These are phyloP conservation scores for Syncephalis fuscata DNA, from an alignment of 371 early-diverging fungal species.

Conservation along the genomic window DNA sequence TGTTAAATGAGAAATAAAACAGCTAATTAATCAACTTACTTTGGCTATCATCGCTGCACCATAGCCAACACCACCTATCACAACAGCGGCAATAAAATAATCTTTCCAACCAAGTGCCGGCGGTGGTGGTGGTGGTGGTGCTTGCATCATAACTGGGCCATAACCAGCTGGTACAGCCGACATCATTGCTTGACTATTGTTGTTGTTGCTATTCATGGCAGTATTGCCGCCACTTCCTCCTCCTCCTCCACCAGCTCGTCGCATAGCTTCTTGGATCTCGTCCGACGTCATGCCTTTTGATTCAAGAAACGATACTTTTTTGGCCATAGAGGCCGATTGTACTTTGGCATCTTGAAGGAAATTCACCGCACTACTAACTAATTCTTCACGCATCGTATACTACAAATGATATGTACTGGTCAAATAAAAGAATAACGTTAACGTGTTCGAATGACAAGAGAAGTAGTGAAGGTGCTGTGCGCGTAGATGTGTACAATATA, in stretches of 20 bases:
- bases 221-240: constrained; percentile 4
- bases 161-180: constrained; percentile 12
- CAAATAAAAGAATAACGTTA: too few species aligned
- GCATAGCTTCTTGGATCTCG: constrained; percentile 87
- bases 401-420: too few species aligned
- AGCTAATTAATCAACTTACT: constrained; percentile 20
- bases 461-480: too few species aligned
- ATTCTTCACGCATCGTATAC: constrained; percentile 35
- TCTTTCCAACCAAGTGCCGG: constrained; percentile 81
- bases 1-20: constrained; percentile 3
- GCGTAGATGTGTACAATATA: too few species aligned
- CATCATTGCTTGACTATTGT: constrained; percentile 8
- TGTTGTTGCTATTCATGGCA: constrained; percentile 13
- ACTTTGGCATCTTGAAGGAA: constrained; percentile 90
- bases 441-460: too few species aligned
- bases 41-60: constrained; percentile 62
- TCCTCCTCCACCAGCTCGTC: constrained; percentile 28
- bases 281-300: constrained; percentile 81
- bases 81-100: constrained; percentile 73
- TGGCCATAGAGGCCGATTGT: constrained; percentile 67
- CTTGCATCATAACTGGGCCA: background rate
- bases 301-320: constrained; percentile 85
- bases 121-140: constrained; percentile 38
- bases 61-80: constrained; percentile 75
- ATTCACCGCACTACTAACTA: constrained; percentile 72